Evolutionary conservation across 1,284 basidiomycete species (phyloP).

Genomic region (Apiotrichum brassicae): DNA sequence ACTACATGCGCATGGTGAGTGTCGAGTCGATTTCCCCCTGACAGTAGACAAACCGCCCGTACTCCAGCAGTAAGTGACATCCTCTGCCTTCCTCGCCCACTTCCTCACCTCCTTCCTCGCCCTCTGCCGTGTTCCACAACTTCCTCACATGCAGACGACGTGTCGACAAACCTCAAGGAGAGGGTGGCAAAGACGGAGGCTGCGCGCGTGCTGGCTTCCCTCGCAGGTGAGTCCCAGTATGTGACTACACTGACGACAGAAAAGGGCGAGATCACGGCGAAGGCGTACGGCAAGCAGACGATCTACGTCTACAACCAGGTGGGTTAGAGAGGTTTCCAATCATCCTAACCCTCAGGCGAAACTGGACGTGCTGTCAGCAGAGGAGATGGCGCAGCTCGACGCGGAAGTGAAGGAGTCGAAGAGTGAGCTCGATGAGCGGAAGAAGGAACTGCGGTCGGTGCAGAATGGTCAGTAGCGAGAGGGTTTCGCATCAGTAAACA

Average conservation of each 20-base stretch:
- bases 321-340: not conserved
- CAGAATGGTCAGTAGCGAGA: slow-evolving; percentile 55
- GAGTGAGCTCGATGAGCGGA: slow-evolving; percentile 58
- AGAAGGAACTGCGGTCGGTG: slow-evolving; percentile 55
- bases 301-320: slow-evolving; percentile 48
- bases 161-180: slow-evolving; percentile 78
- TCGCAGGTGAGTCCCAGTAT: slow-evolving; percentile 56
- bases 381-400: slow-evolving; percentile 9
- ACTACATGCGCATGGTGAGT: slow-evolving; percentile 41
- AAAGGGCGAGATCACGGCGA: slow-evolving; percentile 37
- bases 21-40: not conserved
- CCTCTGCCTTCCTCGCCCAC: too few species aligned
- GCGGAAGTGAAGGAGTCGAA: slow-evolving; percentile 56
- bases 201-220: slow-evolving; percentile 27
- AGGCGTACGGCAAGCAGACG: slow-evolving; percentile 64
- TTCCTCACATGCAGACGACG: slow-evolving; percentile 70
- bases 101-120: too few species aligned
- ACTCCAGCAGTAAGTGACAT: slow-evolving; percentile 34
- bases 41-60: slow-evolving; percentile 36
- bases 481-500: not conserved
- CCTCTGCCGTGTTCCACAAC: too few species aligned
- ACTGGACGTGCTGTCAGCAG: slow-evolving; percentile 6
- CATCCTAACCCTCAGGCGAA: slow-evolving; percentile 6
- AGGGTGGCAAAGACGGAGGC: slow-evolving; percentile 70
- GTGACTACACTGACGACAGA: slow-evolving; percentile 18